A percentile compares a stretch with the other conserved stretches of the same genome.
These are phyloP conservation scores for Gynandropsis gynandra DNA, from an alignment of 345 rosid species.

Conservation along the genomic window DNA sequence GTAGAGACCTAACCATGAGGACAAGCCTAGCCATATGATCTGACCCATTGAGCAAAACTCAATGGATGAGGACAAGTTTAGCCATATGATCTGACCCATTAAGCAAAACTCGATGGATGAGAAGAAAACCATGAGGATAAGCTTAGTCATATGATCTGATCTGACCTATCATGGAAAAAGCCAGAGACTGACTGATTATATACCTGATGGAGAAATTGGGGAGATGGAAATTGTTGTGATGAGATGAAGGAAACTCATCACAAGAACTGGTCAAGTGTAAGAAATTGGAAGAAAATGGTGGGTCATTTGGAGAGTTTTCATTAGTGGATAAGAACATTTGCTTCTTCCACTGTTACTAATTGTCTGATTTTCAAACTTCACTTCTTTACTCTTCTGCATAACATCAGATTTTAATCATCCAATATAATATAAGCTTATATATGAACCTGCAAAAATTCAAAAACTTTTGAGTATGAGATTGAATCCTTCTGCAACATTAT, in stretches of 20 bases:
- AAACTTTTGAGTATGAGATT: too few relatives aligned
- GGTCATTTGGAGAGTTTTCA: conserved; percentile 61
- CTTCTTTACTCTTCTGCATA: conserved; percentile 61
- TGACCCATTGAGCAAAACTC: conserved; percentile 15
- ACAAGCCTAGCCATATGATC: conserved; percentile 9
- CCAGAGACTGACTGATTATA: conserved; percentile 12
- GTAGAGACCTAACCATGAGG: conserved; percentile 18
- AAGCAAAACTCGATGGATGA: conserved; percentile 21
- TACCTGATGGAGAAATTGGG: conserved; percentile 87
- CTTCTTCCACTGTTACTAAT: conserved; percentile 37
- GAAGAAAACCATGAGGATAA: conserved; percentile 23
- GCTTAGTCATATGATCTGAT: conserved; percentile 9
- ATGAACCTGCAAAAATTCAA: conserved; percentile 13
- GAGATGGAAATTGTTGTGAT: conserved; percentile 47
- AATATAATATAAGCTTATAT: too few relatives aligned
- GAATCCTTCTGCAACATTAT: conserved; percentile 31
- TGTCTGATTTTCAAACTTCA: conserved; percentile 11
- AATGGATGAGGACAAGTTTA: conserved; percentile 18
- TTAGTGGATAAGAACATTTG: conserved; percentile 74
- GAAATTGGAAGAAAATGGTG: conserved; percentile 37
- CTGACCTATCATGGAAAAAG: conserved; percentile 2
- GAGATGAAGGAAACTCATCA: conserved; percentile 25
- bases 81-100: conserved; percentile 7
- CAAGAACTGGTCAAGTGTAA: conserved; percentile 17
- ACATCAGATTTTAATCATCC: conserved; percentile 23